phyloP scores from a whole-genome alignment of 192 early-diverging fungal genomes.

The Coemansia sp. region DNA sequence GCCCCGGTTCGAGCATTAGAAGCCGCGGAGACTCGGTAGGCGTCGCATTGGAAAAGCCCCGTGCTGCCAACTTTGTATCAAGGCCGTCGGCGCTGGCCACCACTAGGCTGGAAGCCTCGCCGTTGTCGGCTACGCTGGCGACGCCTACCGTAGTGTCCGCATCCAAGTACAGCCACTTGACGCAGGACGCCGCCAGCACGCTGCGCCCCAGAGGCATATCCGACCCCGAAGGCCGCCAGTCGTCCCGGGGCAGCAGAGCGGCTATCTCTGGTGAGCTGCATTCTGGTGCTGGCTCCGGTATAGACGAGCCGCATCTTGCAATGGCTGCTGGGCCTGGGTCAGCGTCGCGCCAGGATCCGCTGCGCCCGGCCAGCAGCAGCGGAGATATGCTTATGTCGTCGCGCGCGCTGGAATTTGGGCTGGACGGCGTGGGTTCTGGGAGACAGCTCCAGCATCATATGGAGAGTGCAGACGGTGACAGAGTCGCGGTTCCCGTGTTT shows the following conservation, averaged over 20 bases:
- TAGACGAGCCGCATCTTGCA: conserved; percentile 1
- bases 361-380: not conserved
- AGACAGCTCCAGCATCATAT: not conserved
- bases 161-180: conserved; percentile 16
- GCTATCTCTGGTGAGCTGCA: not conserved
- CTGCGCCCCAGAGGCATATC: conserved; percentile 37
- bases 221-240: conserved; percentile 40
- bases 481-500: conserved; percentile 3
- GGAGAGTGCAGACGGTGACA: not conserved
- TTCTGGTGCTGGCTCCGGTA: not conserved
- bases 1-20: conserved; percentile 6
- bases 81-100: conserved; percentile 21
- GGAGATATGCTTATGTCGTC: conserved; percentile 7
- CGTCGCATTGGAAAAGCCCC: not conserved
- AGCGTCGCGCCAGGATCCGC: conserved; percentile 6
- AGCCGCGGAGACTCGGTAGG: conserved; percentile 14
- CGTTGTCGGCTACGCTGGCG: conserved; percentile 12
- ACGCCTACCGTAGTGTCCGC: conserved; percentile 23
- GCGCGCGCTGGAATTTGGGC: conserved; percentile 10
- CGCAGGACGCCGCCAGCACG: conserved; percentile 6
- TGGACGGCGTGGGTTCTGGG: not conserved
- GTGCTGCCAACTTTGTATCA: conserved; percentile 1
- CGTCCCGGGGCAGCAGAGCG: conserved; percentile 17
- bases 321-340: not conserved
- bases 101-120: conserved; percentile 16